Evolutionary conservation across 768 basidiomycete species (phyloP).

Genomic region (Termitomyces heimii): DNA sequence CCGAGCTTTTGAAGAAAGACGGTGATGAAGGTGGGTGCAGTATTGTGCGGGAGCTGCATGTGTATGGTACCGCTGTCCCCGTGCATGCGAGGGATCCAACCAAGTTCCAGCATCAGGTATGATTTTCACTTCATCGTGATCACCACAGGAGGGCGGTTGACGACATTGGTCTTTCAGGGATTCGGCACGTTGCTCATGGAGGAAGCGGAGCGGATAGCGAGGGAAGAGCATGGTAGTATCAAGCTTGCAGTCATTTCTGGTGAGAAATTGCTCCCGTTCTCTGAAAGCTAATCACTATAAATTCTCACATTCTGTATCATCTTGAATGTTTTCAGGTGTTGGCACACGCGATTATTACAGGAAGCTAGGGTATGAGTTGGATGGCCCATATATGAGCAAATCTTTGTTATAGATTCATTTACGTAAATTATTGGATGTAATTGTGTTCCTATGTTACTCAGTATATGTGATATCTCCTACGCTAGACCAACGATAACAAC

Average conservation of each 20-base stretch:
- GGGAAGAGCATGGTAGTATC: slow-evolving; percentile 93
- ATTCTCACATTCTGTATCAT: neutral
- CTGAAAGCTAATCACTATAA: neutral
- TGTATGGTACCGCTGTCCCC: slow-evolving; percentile 97
- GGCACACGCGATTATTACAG: slow-evolving; percentile 97
- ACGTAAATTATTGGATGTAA: neutral
- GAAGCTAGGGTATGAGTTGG: slow-evolving; percentile 87
- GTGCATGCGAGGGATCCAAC: slow-evolving; percentile 97
- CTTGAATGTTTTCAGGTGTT: slow-evolving; percentile 51
- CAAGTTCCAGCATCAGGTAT: slow-evolving; percentile 92
- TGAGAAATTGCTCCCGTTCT: slow-evolving; percentile 23
- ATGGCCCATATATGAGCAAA: slow-evolving; percentile 99
- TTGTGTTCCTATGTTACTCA: neutral
- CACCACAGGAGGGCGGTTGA: neutral
- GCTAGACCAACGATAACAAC: neutral
- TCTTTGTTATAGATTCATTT: slow-evolving; percentile 36
- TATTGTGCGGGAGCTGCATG: slow-evolving; percentile 94
- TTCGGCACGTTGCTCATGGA: slow-evolving; percentile 98
- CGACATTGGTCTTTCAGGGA: slow-evolving; percentile 43
- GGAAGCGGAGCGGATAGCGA: slow-evolving; percentile 96
- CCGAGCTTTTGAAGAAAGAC: slow-evolving; percentile 73
- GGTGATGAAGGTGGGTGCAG: slow-evolving; percentile 77
- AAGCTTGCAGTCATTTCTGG: slow-evolving; percentile 98
- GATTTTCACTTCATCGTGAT: slow-evolving; percentile 7
- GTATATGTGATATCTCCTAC: neutral